phyloP scores from a whole-genome alignment of 177 flowering plant genomes.

The Vitis hybrid region DNA sequence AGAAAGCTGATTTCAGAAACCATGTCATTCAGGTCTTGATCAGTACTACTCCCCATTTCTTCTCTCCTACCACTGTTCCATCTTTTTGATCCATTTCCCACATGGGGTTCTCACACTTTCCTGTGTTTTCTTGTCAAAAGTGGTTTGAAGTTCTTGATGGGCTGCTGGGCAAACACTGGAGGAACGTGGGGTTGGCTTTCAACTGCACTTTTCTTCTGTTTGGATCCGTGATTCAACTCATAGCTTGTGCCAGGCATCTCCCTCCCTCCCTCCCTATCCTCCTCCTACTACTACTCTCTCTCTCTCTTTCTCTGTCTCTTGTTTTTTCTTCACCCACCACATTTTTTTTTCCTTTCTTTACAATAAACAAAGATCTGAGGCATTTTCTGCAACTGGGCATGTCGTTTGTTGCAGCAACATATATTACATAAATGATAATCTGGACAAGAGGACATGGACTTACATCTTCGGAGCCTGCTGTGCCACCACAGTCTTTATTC shows the following conservation, averaged over 20 bases:
- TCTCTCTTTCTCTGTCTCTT: slow-evolving; percentile 1
- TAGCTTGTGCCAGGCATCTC: slow-evolving; percentile 94
- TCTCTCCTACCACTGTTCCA: not conserved
- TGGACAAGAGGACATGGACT: slow-evolving; percentile 99
- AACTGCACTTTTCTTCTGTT: slow-evolving; percentile 98
- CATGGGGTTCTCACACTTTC: slow-evolving; percentile 1
- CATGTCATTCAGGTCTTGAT: slow-evolving; percentile 84
- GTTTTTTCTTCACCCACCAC: slow-evolving; percentile 8
- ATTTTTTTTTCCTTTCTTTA: not conserved
- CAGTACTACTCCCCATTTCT: not conserved
- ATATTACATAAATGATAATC: slow-evolving; percentile 92
- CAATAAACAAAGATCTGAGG: slow-evolving; percentile 4
- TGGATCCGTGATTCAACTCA: slow-evolving; percentile 99
- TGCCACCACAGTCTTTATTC: slow-evolving; percentile 97
- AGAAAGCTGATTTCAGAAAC: slow-evolving; percentile 89
- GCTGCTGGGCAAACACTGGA: slow-evolving; percentile 94
- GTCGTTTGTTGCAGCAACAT: slow-evolving; percentile 73
- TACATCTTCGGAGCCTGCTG: slow-evolving; percentile 99
- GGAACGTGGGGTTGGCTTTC: slow-evolving; percentile 94
- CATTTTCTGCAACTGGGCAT: slow-evolving; percentile 7
- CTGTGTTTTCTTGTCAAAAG: slow-evolving; percentile 26
- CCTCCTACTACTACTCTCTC: not conserved
- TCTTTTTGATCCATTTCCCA: not conserved
- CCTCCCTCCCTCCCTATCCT: not conserved
- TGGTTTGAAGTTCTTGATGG: slow-evolving; percentile 99